Percentiles rank a stretch among this genome's conserved stretches.
These are phyloP conservation scores for Sporothrix humicola DNA, from an alignment of 2,329 filamentous ascomycete genomes.

Conservation along the genomic window DNA sequence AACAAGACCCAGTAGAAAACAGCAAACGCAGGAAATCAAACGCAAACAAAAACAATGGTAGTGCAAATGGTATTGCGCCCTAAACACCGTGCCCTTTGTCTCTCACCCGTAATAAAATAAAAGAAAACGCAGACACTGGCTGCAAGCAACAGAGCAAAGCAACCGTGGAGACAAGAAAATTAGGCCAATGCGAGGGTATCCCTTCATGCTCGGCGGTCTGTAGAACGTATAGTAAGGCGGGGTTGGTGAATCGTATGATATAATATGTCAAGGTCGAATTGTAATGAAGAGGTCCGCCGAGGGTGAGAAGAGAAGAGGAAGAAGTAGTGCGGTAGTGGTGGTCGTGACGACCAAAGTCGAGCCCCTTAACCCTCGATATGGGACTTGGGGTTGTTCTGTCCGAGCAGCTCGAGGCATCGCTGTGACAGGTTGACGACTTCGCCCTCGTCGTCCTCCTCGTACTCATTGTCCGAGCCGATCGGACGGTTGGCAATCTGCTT, in stretches of 20 bases:
- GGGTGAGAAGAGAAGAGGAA: neutral
- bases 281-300: neutral
- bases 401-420: conserved; percentile 84
- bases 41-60: conserved; percentile 19
- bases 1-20: neutral
- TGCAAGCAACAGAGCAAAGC: neutral
- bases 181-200: conserved; percentile 23
- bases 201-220: conserved; percentile 19
- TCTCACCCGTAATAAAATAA: conserved; percentile 5
- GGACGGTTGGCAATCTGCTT: conserved; percentile 88
- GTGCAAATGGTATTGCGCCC: conserved; percentile 45
- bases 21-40: neutral
- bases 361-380: conserved; percentile 74
- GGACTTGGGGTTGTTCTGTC: conserved; percentile 74
- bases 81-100: conserved; percentile 49
- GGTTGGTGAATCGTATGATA: neutral
- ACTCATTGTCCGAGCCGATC: conserved; percentile 84
- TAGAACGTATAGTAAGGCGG: neutral
- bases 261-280: neutral
- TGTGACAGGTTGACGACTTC: conserved; percentile 92
- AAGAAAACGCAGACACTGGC: conserved; percentile 21
- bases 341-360: neutral
- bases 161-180: conserved; percentile 32
- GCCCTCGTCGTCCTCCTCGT: conserved; percentile 86
- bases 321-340: neutral